Evolutionary conservation across 1,284 basidiomycete species (phyloP).

Genomic region (Hymenochaete sp.): DNA sequence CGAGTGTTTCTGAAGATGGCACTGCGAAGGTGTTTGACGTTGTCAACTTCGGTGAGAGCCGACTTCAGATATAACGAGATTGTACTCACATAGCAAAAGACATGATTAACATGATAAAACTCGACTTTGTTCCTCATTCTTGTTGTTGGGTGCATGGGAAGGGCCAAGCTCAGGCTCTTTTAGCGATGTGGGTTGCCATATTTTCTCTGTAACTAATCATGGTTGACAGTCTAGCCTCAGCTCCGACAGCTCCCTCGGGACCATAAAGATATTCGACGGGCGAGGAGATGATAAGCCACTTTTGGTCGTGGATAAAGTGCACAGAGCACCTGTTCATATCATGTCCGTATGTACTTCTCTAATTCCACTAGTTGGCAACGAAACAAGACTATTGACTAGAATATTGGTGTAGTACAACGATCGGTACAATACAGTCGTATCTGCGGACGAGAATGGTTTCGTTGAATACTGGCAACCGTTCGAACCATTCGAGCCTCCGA

Average conservation of each 20-base stretch:
- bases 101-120: conserved; percentile 97
- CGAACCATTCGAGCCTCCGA: conserved; percentile 81
- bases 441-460: conserved; percentile 91
- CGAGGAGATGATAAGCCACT: conserved; percentile 76
- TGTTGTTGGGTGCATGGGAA: conserved; percentile 91
- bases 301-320: conserved; percentile 67
- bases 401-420: conserved; percentile 70
- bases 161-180: conserved; percentile 79
- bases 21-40: conserved; percentile 95
- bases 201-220: conserved; percentile 7
- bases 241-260: conserved; percentile 68
- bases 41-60: conserved; percentile 83
- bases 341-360: conserved; percentile 68
- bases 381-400: conserved; percentile 11
- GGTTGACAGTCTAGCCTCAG: conserved; percentile 35
- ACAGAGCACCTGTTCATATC: conserved; percentile 82
- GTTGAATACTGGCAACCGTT: conserved; percentile 93
- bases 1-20: conserved; percentile 79
- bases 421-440: conserved; percentile 84
- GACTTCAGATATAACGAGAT: neutral
- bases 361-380: neutral
- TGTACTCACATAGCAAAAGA: conserved; percentile 44
- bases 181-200: conserved; percentile 68
- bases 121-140: conserved; percentile 76
- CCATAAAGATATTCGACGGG: conserved; percentile 88